These are phyloP conservation scores for Phytopythium mirpurense DNA, from an alignment of 352 stramenopile genomes.

Conservation along the genomic window DNA sequence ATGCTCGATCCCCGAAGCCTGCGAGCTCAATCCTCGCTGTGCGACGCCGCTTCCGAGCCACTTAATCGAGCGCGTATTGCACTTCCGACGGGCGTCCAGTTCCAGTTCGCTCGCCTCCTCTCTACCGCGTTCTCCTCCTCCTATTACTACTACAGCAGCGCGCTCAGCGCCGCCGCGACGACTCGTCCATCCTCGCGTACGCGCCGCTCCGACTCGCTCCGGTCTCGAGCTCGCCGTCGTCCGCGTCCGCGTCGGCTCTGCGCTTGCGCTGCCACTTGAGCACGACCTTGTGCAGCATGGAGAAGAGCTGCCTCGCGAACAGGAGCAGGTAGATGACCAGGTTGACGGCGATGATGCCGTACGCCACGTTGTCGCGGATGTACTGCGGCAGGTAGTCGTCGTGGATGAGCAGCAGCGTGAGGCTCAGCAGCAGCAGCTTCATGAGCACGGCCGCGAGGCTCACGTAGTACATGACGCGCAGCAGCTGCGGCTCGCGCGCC, in stretches of 20 bases:
- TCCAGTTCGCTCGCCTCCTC: background rate
- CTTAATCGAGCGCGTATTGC: too few species aligned
- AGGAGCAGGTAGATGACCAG: conserved; percentile 82
- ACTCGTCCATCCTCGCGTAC: conserved; percentile 2
- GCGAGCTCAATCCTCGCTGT: too few species aligned
- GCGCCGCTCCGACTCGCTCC: background rate
- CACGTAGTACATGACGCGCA: conserved; percentile 84
- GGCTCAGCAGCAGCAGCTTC: conserved; percentile 74
- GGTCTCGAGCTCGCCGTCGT: conserved; percentile 11
- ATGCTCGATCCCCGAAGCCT: too few species aligned
- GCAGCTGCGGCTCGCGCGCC: conserved; percentile 62
- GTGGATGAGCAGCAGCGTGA: conserved; percentile 77
- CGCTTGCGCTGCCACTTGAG: conserved; percentile 20
- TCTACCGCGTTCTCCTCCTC: background rate
- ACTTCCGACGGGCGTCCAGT: too few species aligned
- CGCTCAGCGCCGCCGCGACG: background rate
- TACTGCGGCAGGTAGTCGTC: conserved; percentile 77
- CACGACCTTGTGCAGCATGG: conserved; percentile 63
- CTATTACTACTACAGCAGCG: too few species aligned
- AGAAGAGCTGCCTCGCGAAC: conserved; percentile 74
- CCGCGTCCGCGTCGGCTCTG: background rate
- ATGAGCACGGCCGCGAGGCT: conserved; percentile 70
- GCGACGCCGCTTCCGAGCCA: too few species aligned
- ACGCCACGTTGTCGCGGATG: conserved; percentile 78
- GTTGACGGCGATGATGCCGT: conserved; percentile 82